Evolutionary conservation across 1,139 yeast species (phyloP), one percentile per base, ranked within the genome.

Genomic region (Pichia sp.): DNA sequence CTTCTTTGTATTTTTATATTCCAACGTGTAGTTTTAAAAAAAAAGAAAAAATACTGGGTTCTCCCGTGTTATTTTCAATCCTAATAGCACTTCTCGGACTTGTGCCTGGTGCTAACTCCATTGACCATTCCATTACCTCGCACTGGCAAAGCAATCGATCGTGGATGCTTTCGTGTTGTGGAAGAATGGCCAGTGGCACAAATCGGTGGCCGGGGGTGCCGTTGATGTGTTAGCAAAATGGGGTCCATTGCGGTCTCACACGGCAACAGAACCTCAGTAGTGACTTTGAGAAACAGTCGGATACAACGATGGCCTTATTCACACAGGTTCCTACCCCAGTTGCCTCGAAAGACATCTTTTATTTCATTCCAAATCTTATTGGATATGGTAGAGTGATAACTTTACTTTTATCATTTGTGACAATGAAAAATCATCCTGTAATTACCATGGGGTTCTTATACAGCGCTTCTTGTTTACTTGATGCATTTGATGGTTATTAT

Each of bases 401-500:
- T 23, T 95, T 96, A 15, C 57, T 87, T 38, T 66, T 85, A 27
- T 87, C 97, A 31, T 78, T 88, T 52, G 66, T 76, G 48, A 74
- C 83, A 52, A 91, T 91, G 97, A 76, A 76, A 52, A 71, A 76
- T 61, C 91, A 86, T 59, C 97, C 96, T 14, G 65, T 80, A 45
- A 73, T 74, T 57, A 86, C 96, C 38, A 57, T 57, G 62, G 77
- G 87, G 33, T 62, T 76, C 19, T 69, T 88, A 38, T 93, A 93
- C 61, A 85, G 94, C 21, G 70, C 88, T 24, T 87, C 96, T 15
- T 94, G 98, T 53, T 70, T 93, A 46, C 69, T 93, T 50, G 99
- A 93, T 63, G 99, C 99, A 1, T 76, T 89, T 50, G 99, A 93
- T 61, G 99, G 99, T 5, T 81, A 83, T 45, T 95, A 96, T 40